phyloP scores from a whole-genome alignment of 2,329 filamentous ascomycete genomes.

The Podosphaera xanthii region DNA sequence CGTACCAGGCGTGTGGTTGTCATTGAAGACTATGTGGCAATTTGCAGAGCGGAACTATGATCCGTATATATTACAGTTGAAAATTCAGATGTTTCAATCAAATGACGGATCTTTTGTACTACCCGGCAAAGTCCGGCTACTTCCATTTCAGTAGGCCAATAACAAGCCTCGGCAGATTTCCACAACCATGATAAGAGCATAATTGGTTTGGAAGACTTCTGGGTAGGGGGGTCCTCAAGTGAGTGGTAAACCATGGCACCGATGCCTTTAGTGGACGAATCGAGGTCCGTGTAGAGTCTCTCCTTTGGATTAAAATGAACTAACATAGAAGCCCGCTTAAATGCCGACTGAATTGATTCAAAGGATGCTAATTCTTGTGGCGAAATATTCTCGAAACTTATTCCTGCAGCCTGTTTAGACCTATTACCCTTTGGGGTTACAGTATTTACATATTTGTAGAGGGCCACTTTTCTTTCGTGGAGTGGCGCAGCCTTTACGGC shows the following conservation, averaged over 20 bases:
- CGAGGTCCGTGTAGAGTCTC: background rate
- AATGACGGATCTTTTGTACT: background rate
- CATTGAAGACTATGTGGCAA: background rate
- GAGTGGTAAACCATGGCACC: background rate
- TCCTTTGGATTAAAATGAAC: no score
- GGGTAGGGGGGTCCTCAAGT: background rate
- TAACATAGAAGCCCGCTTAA: no score
- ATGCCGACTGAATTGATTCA: background rate
- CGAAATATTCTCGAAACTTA: background rate
- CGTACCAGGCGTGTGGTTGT: background rate
- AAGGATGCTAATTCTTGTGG: background rate
- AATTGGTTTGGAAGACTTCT: background rate
- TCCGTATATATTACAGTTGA: background rate
- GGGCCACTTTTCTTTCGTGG: background rate
- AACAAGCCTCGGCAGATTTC: background rate
- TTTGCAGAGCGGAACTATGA: background rate
- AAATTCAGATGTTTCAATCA: background rate
- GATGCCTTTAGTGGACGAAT: background rate
- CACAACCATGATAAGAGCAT: background rate
- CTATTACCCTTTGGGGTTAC: background rate
- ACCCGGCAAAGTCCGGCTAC: background rate
- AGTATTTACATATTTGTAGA: background rate
- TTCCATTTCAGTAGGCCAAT: background rate
- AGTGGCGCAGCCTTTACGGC: background rate
- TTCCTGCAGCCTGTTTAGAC: background rate